phyloP scores from a whole-genome alignment of 768 basidiomycete genomes.

The Boletus pseudo-olivaceus region DNA sequence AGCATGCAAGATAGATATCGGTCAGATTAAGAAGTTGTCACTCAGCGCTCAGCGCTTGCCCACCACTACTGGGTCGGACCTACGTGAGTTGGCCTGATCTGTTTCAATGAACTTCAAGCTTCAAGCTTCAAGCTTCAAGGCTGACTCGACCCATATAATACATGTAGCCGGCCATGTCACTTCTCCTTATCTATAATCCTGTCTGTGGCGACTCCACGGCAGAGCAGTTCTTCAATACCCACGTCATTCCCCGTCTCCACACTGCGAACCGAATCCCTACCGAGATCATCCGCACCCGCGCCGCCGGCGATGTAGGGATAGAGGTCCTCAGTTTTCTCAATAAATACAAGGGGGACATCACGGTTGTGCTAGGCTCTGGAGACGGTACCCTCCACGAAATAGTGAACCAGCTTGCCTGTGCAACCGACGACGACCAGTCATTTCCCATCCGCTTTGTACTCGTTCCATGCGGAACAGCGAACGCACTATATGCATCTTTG shows the following conservation, averaged over 20 bases:
- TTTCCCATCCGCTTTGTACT: conserved; percentile 43
- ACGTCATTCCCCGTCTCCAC: conserved; percentile 63
- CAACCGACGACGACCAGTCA: conserved; percentile 10
- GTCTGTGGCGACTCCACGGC: conserved; percentile 62
- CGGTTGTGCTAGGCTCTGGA: conserved; percentile 70
- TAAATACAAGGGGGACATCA: conserved; percentile 31
- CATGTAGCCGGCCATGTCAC: conserved; percentile 35
- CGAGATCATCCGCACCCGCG: conserved; percentile 47
- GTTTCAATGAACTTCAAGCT: neutral
- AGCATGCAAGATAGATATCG: conserved; percentile 11
- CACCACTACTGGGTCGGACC: neutral
- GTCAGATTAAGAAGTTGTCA: neutral
- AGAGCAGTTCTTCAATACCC: conserved; percentile 48
- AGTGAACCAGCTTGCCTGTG: conserved; percentile 51
- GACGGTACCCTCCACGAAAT: conserved; percentile 94
- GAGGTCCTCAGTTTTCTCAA: conserved; percentile 42
- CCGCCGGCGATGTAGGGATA: conserved; percentile 52
- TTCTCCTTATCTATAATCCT: conserved; percentile 75
- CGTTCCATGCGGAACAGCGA: conserved; percentile 86
- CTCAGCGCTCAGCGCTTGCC: too few relatives aligned
- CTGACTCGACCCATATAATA: neutral
- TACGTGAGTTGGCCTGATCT: conserved; percentile 5
- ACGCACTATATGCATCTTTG: conserved; percentile 80
- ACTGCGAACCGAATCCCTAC: conserved; percentile 31
- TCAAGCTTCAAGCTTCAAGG: too few relatives aligned